Percentiles rank a stretch among this genome's conserved stretches.
Conservation (phyloP, 2,329 filamentous ascomycete species). For the Ophiostoma quercus region DNA sequence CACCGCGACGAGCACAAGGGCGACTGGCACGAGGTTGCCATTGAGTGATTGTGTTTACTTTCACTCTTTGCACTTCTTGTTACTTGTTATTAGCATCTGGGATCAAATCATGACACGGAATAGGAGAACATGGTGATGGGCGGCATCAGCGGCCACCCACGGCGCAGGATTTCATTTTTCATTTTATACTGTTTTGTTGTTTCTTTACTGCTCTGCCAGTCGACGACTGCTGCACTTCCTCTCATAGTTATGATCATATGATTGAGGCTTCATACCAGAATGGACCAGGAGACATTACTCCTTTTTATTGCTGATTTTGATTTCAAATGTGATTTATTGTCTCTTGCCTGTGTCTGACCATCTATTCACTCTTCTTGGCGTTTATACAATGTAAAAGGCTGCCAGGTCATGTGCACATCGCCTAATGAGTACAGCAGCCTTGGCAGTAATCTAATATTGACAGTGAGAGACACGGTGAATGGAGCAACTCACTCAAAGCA, state of each 20-base stretch:
- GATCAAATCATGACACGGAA: neutral
- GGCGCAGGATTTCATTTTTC: constrained; percentile 3
- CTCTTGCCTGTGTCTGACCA: neutral
- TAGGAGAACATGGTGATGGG: constrained; percentile 14
- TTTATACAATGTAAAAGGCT: neutral
- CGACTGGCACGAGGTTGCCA: constrained; percentile 49
- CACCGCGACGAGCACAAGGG: constrained; percentile 52
- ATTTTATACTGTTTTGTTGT: neutral
- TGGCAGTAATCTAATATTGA: neutral
- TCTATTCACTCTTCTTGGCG: neutral
- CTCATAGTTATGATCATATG: constrained; percentile 21
- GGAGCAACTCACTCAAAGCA: neutral
- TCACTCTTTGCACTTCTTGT: neutral
- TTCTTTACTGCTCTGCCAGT: neutral
- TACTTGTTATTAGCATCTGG: neutral
- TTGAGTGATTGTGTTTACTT: constrained; percentile 32
- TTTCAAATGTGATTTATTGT: neutral
- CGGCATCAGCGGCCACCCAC: constrained; percentile 9
- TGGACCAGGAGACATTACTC: neutral
- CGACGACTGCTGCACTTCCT: neutral
- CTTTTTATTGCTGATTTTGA: neutral
- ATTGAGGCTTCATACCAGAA: constrained; percentile 12
- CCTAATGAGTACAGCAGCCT: neutral
- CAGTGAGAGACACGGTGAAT: neutral
- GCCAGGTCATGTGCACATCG: neutral